Base-by-base conservation (phyloP, 2,329 filamentous ascomycete genomes). In the Fusarium goolgardi region DNA sequence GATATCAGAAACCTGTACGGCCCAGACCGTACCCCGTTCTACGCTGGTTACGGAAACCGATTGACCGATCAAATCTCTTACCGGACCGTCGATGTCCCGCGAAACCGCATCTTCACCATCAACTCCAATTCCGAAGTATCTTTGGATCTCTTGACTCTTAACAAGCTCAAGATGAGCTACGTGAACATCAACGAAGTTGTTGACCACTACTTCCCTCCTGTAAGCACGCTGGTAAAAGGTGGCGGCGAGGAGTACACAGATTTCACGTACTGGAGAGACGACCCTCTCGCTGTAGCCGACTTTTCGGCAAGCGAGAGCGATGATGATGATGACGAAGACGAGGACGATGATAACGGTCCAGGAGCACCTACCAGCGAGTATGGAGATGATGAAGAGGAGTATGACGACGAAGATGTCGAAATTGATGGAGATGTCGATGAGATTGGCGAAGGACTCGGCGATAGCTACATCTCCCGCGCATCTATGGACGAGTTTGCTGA, bases 91-190 rank as follows among this genome's bases (percentile, higher is more conserved):
- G 96, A 97, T 76, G 97, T 99, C 40, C 96, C 96, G 0, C 91
- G 92, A 53, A 96, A 91, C 25, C 88, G 96, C 54, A 99, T 99
- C 72, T 99, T 99, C 79, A 97, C 96, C 18, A 99, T 99, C 84
- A 99, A 99, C 79, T 96, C 93, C 55, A 97, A 98, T 75, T 94
- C 95, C 2, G 96, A 99, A 78, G 94, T 99, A 31, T 95, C 91
- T 29, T 83, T 99, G 23, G 95, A 98, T 76, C 83, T 99, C 44
- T 83, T 98, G 43, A 95, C 90, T 66, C 85, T 98, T 55, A 97
- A 97, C 80, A 96, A 94, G 78, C 92, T 98, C 77, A 97, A 96
- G 81, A 95, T 96, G 74, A 97, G 92, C 67, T 99, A 99, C 77
- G 93, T 97, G 65, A 94, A 93, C 74, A 99, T 99, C 90, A 91